Evolutionary conservation across 768 basidiomycete species (phyloP), one percentile per base, ranked within the genome.

Genomic region (Dacryopinax primogenitus): DNA sequence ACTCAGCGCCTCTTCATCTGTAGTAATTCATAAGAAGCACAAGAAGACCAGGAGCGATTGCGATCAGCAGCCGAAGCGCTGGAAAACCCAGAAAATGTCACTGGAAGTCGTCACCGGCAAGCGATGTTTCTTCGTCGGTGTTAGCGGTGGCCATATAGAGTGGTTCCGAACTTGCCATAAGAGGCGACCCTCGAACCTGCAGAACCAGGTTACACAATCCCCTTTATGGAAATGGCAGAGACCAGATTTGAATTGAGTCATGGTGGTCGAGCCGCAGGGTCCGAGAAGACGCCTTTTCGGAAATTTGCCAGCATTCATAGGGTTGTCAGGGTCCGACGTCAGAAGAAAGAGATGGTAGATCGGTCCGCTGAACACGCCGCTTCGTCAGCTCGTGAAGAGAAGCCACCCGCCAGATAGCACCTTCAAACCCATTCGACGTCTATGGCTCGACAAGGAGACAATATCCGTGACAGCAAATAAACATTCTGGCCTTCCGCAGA

Each of bases 221-320:
- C 26, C 26, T 18, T 28, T 28, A 28, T 15, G 51, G 51, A 13
- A 58, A 30, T 6, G 3, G 26, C 3, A 30, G 15, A 32, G 51
- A 32, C 12, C 13, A 4, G 12, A 21, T 23, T 7, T 30, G 18
- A 13, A 13, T 32, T 26, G 51, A 58, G 51, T 58, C 51, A 58
- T 58, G 51, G 18, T 26, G 51, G 12, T 58, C 51, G 13, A 58
- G 51, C 51, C 51, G 6, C 51, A 58, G 51, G 51, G 51, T 58
- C 32, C 30, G 3, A 58, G 51, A 58, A 58, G 51, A 58, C 13
- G 3, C 9, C 32, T 58, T 6, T 28, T 58, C 26, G 51, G 26
- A 32, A 18, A 28, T 26, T 32, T 58, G 26, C 30, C 30, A 58
- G 51, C 26, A 30, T 28, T 2, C 15, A 21, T 30, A 58, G 51